Evolutionary conservation across 1,284 basidiomycete genomes (phyloP).

Genomic region (Chondrostereum purpureum): DNA sequence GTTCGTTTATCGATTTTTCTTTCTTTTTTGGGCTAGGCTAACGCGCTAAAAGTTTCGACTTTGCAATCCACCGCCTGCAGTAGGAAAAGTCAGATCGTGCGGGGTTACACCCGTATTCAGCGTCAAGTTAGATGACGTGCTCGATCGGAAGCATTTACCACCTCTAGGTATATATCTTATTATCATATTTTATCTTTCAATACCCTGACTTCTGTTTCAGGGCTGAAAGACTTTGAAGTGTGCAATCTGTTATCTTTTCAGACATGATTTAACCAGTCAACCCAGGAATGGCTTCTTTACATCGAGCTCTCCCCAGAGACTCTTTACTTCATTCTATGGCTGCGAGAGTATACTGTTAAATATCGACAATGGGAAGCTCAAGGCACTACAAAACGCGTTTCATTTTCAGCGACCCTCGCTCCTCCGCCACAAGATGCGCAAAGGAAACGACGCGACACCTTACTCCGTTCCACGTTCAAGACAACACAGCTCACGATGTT

Average conservation of each 20-base stretch:
- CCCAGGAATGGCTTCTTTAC: slow-evolving; percentile 67
- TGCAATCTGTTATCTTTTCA: neutral
- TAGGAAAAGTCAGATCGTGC: slow-evolving; percentile 59
- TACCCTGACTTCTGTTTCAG: too few relatives aligned
- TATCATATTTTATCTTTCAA: slow-evolving; percentile 22
- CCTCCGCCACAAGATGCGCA: too few relatives aligned
- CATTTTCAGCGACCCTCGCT: too few relatives aligned
- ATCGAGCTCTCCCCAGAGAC: slow-evolving; percentile 67
- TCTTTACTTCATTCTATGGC: slow-evolving; percentile 73
- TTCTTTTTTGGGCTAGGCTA: slow-evolving; percentile 3
- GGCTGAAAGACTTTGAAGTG: slow-evolving; percentile 70
- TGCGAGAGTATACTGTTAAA: slow-evolving; percentile 55
- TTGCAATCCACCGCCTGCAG: slow-evolving; percentile 61
- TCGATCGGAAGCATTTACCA: slow-evolving; percentile 64
- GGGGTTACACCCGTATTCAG: slow-evolving; percentile 52
- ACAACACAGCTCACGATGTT: slow-evolving; percentile 59
- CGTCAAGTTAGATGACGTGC: slow-evolving; percentile 61
- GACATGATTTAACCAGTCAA: slow-evolving; percentile 2
- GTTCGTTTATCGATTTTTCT: slow-evolving; percentile 21
- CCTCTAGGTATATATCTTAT: slow-evolving; percentile 53
- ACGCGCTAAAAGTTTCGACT: slow-evolving; percentile 41
- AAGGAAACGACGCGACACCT: slow-evolving; percentile 10
- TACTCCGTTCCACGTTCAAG: slow-evolving; percentile 26
- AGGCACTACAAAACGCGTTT: too few relatives aligned
- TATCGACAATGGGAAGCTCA: slow-evolving; percentile 54